Percentiles rank a stretch among this genome's conserved stretches.
Evolutionary conservation across 2,329 filamentous ascomycete genomes (phyloP).

Genomic region (Apiospora malaysiana): DNA sequence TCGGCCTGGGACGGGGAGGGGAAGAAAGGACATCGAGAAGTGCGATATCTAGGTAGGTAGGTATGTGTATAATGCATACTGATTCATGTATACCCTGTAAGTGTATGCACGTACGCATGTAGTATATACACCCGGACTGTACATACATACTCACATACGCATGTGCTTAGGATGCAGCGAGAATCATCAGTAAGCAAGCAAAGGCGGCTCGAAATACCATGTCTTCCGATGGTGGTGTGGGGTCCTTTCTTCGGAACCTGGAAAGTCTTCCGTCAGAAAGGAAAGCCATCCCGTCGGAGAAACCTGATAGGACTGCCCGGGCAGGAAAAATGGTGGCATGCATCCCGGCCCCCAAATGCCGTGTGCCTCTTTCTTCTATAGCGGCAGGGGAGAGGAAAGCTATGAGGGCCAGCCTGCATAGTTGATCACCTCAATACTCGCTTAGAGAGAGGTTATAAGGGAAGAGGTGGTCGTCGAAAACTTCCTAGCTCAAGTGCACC

Average conservation of each 20-base stretch:
- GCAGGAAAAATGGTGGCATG: neutral
- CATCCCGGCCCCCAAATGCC: neutral
- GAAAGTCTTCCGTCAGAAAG: neutral
- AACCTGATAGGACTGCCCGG: neutral
- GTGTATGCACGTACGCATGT: too few relatives aligned
- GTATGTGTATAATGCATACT: too few relatives aligned
- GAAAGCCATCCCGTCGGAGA: neutral
- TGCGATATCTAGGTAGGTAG: too few relatives aligned
- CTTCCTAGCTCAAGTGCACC: too few relatives aligned
- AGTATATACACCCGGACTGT: neutral
- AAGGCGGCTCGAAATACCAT: neutral
- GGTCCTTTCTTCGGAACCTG: conserved; percentile 6
- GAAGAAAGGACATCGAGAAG: too few relatives aligned
- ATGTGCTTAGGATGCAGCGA: neutral
- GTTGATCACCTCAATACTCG: too few relatives aligned
- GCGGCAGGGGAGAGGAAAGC: neutral
- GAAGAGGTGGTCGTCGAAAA: too few relatives aligned
- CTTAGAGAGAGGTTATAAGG: too few relatives aligned
- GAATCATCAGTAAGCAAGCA: too few relatives aligned
- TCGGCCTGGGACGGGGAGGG: too few relatives aligned
- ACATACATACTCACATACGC: neutral
- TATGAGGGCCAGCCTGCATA: neutral
- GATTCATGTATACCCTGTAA: too few relatives aligned
- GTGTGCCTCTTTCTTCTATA: neutral
- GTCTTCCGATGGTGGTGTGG: conserved; percentile 2